Evolutionary conservation across 169 alveolate species (phyloP), one percentile per base, ranked within the genome.

Genomic region (Babesia bigemina): DNA sequence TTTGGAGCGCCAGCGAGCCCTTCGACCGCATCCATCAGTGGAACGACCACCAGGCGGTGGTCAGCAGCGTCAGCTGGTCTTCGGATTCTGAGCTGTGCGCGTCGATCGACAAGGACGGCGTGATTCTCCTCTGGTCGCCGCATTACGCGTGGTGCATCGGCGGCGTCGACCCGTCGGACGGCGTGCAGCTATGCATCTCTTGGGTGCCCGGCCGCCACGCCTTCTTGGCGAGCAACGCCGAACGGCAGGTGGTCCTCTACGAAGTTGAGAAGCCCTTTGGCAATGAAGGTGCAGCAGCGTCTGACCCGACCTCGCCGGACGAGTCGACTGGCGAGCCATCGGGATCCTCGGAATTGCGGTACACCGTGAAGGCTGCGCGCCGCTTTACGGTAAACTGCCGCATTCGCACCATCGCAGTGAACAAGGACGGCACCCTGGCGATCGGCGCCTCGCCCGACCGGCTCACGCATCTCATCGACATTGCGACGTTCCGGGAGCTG

Each of bases 51-150:
- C 42, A 63, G 28, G 84, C 74, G 24, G 84, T 83, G 26, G 94
- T 90, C 22, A 81, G 83, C 39, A 78, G 84, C 29, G 79, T 90
- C n/a, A n/a, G 72, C 48, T 90, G 94, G 94, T 86, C 91, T 48
- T 55, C 81, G 29, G 89, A 90, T 59, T 75, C 88, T 42, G 73
- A 53, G 49, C 66, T 71, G 47, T 72, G 75, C 49, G 92, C 85
- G 13, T 82, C 93, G 16, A 70, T 84, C 36, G 79, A 86, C n/a
- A 79, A 69, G 12, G 92, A 79, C 39, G 88, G 92, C 14, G 60
- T 71, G 16, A 85, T 89, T 11, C 78, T 89, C 52, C 71, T 89
- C 24, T 89, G 92, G 92, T 78, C 79, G 55, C 93, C 93, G 28
- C 74, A 49, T 28, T 63, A 75, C 62, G 61, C 75, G 28, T 74